A percentile compares a stretch with the other conserved stretches of the same genome.
These are phyloP conservation scores for Cryptococcus hybrid DNA, from an alignment of 1,284 basidiomycete species.

Conservation along the genomic window DNA sequence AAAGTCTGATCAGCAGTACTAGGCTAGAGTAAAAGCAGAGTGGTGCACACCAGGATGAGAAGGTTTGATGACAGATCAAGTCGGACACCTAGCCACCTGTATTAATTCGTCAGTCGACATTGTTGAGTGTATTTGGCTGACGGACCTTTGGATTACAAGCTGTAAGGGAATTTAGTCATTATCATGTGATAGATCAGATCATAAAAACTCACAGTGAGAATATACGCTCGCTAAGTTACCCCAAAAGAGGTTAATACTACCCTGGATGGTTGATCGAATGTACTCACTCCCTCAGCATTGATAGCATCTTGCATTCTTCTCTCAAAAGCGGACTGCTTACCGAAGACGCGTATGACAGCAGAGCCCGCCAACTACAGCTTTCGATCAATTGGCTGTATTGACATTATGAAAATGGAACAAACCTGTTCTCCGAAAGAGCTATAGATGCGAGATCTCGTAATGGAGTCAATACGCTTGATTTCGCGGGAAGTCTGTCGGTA, in stretches of 20 bases:
- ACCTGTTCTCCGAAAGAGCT: conserved; percentile 40
- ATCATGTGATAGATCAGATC: too few relatives aligned
- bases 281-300: conserved; percentile 30
- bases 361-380: conserved; percentile 24
- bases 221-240: conserved; percentile 22
- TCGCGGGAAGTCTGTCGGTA: conserved; percentile 40
- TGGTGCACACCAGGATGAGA: conserved; percentile 17
- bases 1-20: neutral
- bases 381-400: neutral
- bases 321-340: conserved; percentile 24
- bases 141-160: conserved; percentile 17
- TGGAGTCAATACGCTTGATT: conserved; percentile 39
- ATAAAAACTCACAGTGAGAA: conserved; percentile 18
- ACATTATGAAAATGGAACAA: neutral
- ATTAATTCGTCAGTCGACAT: neutral
- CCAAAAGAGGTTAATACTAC: neutral
- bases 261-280: neutral
- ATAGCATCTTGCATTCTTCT: conserved; percentile 22
- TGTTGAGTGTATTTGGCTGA: neutral
- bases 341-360: conserved; percentile 33
- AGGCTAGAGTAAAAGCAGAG: neutral
- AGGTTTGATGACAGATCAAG: conserved; percentile 32
- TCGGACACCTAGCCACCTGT: conserved; percentile 37
- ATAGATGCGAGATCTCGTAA: conserved; percentile 36
- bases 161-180: neutral